Evolutionary conservation across 768 basidiomycete species (phyloP).

Genomic region (Galerina marginata): DNA sequence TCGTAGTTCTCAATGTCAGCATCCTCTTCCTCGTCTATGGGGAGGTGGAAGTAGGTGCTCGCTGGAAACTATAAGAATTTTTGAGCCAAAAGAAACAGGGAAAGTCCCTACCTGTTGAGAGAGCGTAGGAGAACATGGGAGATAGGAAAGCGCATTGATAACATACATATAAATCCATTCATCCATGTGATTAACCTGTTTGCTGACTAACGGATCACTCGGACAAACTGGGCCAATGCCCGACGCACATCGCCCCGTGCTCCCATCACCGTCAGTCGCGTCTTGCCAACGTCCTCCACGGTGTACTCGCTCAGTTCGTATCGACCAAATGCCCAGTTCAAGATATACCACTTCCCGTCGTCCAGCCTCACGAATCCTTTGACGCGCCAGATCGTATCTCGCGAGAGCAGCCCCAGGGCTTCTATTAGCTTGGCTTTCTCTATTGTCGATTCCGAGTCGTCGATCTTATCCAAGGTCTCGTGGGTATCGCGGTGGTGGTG

Average conservation of each 20-base stretch:
- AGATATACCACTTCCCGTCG: constrained; percentile 48
- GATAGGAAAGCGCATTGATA: constrained; percentile 12
- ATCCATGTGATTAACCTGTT: constrained; percentile 27
- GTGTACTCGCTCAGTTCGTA: constrained; percentile 60
- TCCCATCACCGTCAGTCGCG: constrained; percentile 90
- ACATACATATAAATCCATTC: not conserved
- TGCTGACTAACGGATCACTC: constrained; percentile 24
- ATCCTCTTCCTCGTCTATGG: constrained; percentile 63
- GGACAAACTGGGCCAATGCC: constrained; percentile 60
- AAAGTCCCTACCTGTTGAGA: constrained; percentile 42
- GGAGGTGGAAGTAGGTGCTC: constrained; percentile 66
- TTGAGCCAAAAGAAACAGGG: constrained; percentile 1
- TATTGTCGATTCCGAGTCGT: constrained; percentile 28
- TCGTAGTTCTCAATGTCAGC: constrained; percentile 50
- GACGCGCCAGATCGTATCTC: constrained; percentile 78
- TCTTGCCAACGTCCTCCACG: constrained; percentile 34
- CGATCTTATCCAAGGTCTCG: constrained; percentile 10
- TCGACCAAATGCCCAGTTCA: constrained; percentile 96
- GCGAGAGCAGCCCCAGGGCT: constrained; percentile 60
- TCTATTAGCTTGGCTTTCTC: constrained; percentile 43
- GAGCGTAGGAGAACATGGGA: constrained; percentile 51
- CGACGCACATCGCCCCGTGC: constrained; percentile 79
- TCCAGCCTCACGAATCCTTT: constrained; percentile 81
- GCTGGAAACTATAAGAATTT: constrained; percentile 39
- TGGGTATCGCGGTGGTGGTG: constrained; percentile 12